phyloP scores from a whole-genome alignment of 371 early-diverging fungal genomes.

The Dinochytrium kinnereticum region DNA sequence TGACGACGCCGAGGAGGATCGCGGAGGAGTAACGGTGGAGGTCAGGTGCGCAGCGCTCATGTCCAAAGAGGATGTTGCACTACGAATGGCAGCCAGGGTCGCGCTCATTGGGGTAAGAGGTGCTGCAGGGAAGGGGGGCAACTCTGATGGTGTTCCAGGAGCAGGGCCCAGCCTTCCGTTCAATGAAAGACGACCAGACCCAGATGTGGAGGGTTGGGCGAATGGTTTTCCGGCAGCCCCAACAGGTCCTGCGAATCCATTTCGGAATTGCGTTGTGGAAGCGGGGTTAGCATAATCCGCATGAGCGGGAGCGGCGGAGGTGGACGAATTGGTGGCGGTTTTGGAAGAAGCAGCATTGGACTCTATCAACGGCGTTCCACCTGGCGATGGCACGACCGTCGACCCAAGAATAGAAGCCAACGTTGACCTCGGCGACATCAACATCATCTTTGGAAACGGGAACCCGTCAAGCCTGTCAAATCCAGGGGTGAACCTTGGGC shows the following conservation, averaged over 20 bases:
- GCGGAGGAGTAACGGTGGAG: background rate
- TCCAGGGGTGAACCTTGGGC: conserved; percentile 1
- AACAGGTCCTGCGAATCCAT: too few species aligned
- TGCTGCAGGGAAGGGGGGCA: conserved; percentile 17
- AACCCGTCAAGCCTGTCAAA: conserved; percentile 2
- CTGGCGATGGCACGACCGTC: background rate
- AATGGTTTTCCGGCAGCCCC: too few species aligned
- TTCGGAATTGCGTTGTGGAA: too few species aligned
- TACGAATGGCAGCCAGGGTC: conserved; percentile 19
- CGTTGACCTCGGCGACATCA: conserved; percentile 12
- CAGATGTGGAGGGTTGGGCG: too few species aligned
- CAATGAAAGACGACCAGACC: too few species aligned
- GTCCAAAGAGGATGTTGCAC: background rate
- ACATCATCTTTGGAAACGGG: conserved; percentile 9
- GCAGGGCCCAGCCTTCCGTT: too few species aligned
- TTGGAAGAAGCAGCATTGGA: background rate
- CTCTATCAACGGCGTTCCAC: background rate
- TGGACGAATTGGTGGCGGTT: background rate
- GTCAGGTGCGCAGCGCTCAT: conserved; percentile 8
- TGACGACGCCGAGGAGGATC: background rate
- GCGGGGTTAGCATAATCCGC: background rate
- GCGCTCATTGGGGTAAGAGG: conserved; percentile 37
- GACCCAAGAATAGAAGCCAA: background rate
- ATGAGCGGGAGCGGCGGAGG: background rate
- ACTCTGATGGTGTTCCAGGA: too few species aligned